A percentile compares a stretch with the other conserved stretches of the same genome.
These are phyloP conservation scores for Didymella segeticola DNA, from an alignment of 2,329 filamentous ascomycete species.

Conservation along the genomic window DNA sequence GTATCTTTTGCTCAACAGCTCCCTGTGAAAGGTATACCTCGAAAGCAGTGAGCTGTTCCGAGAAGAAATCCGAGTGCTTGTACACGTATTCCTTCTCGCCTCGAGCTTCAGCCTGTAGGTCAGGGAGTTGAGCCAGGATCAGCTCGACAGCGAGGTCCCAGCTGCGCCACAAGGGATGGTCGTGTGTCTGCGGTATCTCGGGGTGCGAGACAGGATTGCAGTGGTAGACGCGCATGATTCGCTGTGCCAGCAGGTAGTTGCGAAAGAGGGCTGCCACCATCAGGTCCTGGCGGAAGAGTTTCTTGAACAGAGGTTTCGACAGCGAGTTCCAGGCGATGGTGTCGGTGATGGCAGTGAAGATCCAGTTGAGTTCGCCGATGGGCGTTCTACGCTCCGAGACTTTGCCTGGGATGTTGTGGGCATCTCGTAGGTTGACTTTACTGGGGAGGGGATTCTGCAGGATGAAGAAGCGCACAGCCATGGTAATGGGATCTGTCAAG, in stretches of 20 bases:
- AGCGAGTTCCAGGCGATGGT: constrained; percentile 98
- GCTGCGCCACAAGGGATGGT: constrained; percentile 94
- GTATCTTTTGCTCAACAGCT: constrained; percentile 82
- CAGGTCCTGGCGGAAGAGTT: constrained; percentile 94
- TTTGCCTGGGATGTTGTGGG: constrained; percentile 86
- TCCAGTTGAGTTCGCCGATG: constrained; percentile 97
- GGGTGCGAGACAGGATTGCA: constrained; percentile 94
- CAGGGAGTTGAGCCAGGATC: constrained; percentile 86
- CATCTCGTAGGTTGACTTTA: constrained; percentile 77
- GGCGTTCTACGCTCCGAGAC: constrained; percentile 93
- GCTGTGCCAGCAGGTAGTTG: constrained; percentile 92
- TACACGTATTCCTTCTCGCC: constrained; percentile 83
- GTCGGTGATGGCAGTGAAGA: constrained; percentile 98
- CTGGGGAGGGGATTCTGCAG: constrained; percentile 81
- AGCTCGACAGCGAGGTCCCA: constrained; percentile 98
- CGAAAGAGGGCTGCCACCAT: constrained; percentile 99
- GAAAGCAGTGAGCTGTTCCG: constrained; percentile 95
- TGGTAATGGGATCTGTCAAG: constrained; percentile 95
- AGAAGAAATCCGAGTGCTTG: constrained; percentile 93
- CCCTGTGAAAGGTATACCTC: constrained; percentile 91
- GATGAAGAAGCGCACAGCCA: constrained; percentile 95
- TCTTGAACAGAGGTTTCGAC: constrained; percentile 88
- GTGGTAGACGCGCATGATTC: constrained; percentile 95
- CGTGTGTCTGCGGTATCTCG: constrained; percentile 89
- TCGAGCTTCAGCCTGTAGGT: constrained; percentile 79